Evolutionary conservation across 331 rosid species (phyloP).

Genomic region (Dryas integrifolia): DNA sequence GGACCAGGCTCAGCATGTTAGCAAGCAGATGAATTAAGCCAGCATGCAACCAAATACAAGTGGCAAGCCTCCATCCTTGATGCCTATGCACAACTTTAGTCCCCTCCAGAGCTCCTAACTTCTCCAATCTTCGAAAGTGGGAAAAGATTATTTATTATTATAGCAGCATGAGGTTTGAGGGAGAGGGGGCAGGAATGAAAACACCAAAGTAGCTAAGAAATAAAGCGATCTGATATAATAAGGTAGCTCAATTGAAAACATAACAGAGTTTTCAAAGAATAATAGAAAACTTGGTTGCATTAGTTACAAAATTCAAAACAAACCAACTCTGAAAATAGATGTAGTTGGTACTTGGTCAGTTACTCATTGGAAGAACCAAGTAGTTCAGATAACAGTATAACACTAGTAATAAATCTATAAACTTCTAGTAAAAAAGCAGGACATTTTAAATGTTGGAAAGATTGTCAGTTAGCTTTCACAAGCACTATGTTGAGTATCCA

Average conservation of each 20-base stretch:
- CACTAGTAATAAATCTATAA: too few relatives aligned
- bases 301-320: too few relatives aligned
- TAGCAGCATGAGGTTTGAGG: neutral
- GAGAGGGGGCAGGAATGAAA: too few relatives aligned
- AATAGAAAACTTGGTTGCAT: too few relatives aligned
- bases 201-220: too few relatives aligned
- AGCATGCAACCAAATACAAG: conserved; percentile 89
- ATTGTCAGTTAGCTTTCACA: neutral
- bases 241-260: neutral
- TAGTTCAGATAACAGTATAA: too few relatives aligned
- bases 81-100: conserved; percentile 50
- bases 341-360: too few relatives aligned
- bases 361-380: too few relatives aligned
- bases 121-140: conserved; percentile 52
- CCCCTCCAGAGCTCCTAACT: conserved; percentile 70
- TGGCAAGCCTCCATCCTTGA: conserved; percentile 79
- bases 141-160: neutral
- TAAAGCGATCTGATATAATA: neutral
- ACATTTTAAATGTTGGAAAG: neutral
- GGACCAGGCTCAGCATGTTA: conserved; percentile 77
- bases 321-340: too few relatives aligned
- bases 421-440: neutral
- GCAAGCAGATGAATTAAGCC: conserved; percentile 71
- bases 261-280: neutral
- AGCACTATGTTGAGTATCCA: neutral